These are phyloP conservation scores for Euryodendron excelsum DNA, from an alignment of 148 eudicot genomes.

Conservation along the genomic window DNA sequence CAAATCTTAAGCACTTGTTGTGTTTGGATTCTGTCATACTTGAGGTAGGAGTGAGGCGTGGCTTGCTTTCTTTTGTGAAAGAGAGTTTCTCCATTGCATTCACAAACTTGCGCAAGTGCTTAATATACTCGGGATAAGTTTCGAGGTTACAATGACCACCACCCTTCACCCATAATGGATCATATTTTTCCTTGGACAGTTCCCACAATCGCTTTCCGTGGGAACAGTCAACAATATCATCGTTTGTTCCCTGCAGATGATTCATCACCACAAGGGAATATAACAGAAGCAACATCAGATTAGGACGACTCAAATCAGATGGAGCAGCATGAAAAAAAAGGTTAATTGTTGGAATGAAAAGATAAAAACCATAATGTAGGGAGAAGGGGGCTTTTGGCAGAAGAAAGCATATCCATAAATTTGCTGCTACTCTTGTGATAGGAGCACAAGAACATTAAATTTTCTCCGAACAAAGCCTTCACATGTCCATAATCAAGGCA, in stretches of 20 bases:
- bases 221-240: constrained; percentile 84
- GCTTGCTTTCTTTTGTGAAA: constrained; percentile 51
- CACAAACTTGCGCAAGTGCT: constrained; percentile 81
- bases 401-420: neutral
- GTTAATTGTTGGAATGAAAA: too few relatives aligned
- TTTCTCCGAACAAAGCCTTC: neutral
- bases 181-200: constrained; percentile 82
- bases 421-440: neutral
- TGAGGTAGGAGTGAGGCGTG: constrained; percentile 29
- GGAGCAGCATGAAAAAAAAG: too few relatives aligned
- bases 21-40: constrained; percentile 60
- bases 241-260: constrained; percentile 72
- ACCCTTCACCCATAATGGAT: constrained; percentile 94
- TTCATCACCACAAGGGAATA: neutral
- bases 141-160: constrained; percentile 97
- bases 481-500: neutral
- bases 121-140: constrained; percentile 92
- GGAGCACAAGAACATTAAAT: neutral
- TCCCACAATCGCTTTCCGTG: constrained; percentile 97
- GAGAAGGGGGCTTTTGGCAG: too few relatives aligned
- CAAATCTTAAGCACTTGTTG: constrained; percentile 75
- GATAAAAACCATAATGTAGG: too few relatives aligned
- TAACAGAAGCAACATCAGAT: neutral
- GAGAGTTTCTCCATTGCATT: constrained; percentile 90
- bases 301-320: too few relatives aligned